Percentiles rank a stretch among this genome's conserved stretches.
These are phyloP conservation scores for Dictyostelium intermedium DNA, from an alignment of 78 protist species.

Conservation along the genomic window DNA sequence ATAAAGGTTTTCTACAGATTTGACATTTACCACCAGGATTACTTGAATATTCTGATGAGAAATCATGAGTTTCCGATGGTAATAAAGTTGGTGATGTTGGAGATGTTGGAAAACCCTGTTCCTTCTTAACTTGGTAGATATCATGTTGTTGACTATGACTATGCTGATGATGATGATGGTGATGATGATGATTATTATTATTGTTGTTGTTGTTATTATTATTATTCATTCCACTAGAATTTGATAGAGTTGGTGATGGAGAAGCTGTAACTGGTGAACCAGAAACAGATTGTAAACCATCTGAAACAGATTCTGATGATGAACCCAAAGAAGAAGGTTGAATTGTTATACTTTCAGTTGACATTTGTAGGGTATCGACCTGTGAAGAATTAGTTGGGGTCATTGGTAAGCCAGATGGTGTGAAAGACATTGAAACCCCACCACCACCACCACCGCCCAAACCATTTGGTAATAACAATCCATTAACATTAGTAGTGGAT, in stretches of 20 bases:
- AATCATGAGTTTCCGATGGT: slow-evolving; percentile 1
- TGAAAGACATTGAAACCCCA: background rate
- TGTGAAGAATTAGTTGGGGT: background rate
- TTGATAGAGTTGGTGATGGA: background rate
- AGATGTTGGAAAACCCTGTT: background rate
- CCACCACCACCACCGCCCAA: background rate
- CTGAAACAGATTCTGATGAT: background rate
- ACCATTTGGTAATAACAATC: background rate
- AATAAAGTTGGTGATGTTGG: background rate
- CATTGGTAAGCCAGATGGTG: background rate
- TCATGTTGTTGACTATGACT: background rate
- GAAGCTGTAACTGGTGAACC: background rate
- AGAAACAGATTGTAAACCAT: background rate
- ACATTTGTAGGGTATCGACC: background rate
- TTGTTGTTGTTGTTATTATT: background rate
- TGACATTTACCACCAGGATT: background rate
- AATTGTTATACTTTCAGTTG: background rate
- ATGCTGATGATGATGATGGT: background rate
- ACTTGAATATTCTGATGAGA: background rate
- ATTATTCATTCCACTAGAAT: background rate
- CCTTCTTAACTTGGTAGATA: background rate
- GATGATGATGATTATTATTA: background rate
- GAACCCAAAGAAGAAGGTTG: background rate
- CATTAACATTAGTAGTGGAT: background rate
- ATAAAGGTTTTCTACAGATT: background rate